These are phyloP conservation scores for Fraxinus floribunda DNA, from an alignment of 305 asterid species.

Conservation along the genomic window DNA sequence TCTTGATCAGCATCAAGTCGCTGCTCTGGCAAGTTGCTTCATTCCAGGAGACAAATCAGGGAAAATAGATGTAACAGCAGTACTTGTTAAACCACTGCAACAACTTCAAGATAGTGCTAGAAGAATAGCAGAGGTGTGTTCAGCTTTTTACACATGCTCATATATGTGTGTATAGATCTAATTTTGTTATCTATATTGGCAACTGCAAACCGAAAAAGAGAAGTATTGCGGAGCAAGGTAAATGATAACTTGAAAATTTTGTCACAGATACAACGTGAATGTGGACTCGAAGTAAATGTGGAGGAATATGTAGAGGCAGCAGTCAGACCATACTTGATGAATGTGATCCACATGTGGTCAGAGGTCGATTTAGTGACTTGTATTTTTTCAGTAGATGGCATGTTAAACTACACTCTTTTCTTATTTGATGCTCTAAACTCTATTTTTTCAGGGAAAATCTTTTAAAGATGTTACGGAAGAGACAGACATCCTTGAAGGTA, in stretches of 20 bases:
- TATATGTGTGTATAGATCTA: background rate
- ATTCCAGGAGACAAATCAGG: constrained; percentile 81
- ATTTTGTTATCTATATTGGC: background rate
- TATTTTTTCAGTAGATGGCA: background rate
- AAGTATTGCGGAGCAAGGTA: constrained; percentile 3
- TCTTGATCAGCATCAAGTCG: constrained; percentile 93
- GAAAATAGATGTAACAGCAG: constrained; percentile 81
- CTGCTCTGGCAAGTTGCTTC: constrained; percentile 92
- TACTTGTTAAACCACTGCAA: constrained; percentile 85
- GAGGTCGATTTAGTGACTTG: constrained; percentile 52
- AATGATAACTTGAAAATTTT: constrained; percentile 14
- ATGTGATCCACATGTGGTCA: constrained; percentile 96
- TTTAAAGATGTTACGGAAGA: constrained; percentile 75
- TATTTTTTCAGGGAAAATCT: constrained; percentile 65
- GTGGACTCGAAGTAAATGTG: constrained; percentile 86
- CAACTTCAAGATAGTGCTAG: constrained; percentile 95
- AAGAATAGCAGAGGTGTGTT: constrained; percentile 83
- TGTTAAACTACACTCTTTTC: constrained; percentile 5
- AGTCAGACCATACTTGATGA: constrained; percentile 86
- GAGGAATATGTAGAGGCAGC: constrained; percentile 99
- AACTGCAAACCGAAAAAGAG: background rate
- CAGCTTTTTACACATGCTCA: background rate
- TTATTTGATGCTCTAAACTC: background rate
- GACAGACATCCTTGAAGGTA: constrained; percentile 95
- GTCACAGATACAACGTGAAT: constrained; percentile 87